Evolutionary conservation across 345 rosid genomes (phyloP).

Genomic region (Brassica juncea): DNA sequence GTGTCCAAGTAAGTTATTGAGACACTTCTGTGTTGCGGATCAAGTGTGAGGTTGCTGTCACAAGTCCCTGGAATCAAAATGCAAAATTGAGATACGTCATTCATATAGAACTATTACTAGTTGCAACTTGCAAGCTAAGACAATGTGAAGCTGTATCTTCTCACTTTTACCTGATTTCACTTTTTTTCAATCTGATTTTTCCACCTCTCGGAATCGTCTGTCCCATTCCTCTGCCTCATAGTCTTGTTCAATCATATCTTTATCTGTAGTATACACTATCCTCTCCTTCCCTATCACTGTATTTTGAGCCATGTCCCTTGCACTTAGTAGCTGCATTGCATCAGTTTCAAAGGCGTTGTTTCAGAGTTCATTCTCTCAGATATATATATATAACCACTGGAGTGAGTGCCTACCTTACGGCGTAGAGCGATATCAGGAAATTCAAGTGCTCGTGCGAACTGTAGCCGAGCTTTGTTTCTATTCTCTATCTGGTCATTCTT

Average conservation of each 20-base stretch:
- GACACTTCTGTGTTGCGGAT: constrained; percentile 17
- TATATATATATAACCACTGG: constrained; percentile 1
- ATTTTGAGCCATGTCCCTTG: constrained; percentile 95
- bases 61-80: constrained; percentile 16
- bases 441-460: constrained; percentile 65
- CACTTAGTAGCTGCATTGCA: constrained; percentile 69
- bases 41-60: constrained; percentile 21
- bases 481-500: constrained; percentile 78
- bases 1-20: constrained; percentile 5
- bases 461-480: constrained; percentile 75
- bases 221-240: constrained; percentile 87
- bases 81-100: neutral
- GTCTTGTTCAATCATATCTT: constrained; percentile 85
- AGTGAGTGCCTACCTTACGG: constrained; percentile 69
- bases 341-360: constrained; percentile 6
- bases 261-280: constrained; percentile 83
- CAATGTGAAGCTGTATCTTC: neutral
- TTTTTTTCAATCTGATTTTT: constrained; percentile 61
- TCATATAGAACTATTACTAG: neutral
- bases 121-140: constrained; percentile 18
- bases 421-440: constrained; percentile 73
- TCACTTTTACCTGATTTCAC: constrained; percentile 31
- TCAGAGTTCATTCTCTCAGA: neutral
- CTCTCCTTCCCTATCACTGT: constrained; percentile 90
- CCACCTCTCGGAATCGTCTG: constrained; percentile 68